Percentiles rank a stretch among this genome's conserved stretches.
Evolutionary conservation across 2,329 filamentous ascomycete genomes (phyloP).

Genomic region (Ophiocordyceps camponoti-rufipedis): DNA sequence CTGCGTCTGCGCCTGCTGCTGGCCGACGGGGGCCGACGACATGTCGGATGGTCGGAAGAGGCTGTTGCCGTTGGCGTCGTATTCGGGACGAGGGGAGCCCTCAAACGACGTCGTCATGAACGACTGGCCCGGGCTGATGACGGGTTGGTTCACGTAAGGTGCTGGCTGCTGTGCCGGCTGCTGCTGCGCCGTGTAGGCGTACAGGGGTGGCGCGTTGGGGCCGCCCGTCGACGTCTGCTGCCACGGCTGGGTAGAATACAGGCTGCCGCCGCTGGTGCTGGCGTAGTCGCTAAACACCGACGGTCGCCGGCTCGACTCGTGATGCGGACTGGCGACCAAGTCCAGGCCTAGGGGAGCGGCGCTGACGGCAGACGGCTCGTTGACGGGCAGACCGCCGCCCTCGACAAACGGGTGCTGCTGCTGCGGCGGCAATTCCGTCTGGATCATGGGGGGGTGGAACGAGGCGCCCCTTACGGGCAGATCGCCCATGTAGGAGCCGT

Average conservation of each 20-base stretch:
- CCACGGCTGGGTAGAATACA: conserved; percentile 25
- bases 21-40: conserved; percentile 10
- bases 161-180: conserved; percentile 11
- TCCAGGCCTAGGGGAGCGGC: conserved; percentile 22
- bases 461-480: conserved; percentile 24
- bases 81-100: conserved; percentile 13
- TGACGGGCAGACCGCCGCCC: conserved; percentile 14
- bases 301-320: conserved; percentile 23
- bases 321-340: conserved; percentile 24
- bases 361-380: conserved; percentile 16
- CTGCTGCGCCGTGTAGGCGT: conserved; percentile 18
- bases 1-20: conserved; percentile 5
- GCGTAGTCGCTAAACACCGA: conserved; percentile 29
- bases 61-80: conserved; percentile 11
- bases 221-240: conserved; percentile 20
- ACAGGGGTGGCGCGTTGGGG: conserved; percentile 22
- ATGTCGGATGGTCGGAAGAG: conserved; percentile 17
- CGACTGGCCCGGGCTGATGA: conserved; percentile 12
- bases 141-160: conserved; percentile 10
- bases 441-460: conserved; percentile 22
- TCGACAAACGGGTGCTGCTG: conserved; percentile 24
- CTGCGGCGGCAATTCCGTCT: conserved; percentile 17
- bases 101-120: conserved; percentile 18
- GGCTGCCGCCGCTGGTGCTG: conserved; percentile 15
- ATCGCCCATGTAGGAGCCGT: conserved; percentile 21